Percentiles rank a stretch among this genome's conserved stretches.
These are phyloP conservation scores for Penicillium ochrochloron DNA, from an alignment of 495 filamentous ascomycete genomes.

Conservation along the genomic window DNA sequence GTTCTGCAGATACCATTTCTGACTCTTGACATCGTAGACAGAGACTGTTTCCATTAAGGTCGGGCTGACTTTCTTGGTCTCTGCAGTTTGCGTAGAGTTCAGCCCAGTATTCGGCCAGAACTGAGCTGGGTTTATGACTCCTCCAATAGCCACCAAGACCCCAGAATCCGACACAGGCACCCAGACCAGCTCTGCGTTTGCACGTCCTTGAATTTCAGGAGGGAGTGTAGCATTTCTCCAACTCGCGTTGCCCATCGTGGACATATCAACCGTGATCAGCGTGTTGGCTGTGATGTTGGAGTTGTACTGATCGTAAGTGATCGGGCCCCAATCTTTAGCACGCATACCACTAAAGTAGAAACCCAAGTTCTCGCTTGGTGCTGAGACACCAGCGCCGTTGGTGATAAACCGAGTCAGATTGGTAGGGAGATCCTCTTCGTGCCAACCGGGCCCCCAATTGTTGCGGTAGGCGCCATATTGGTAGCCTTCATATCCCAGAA, in stretches of 20 bases:
- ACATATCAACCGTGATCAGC: constrained; percentile 67
- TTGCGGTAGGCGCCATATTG: constrained; percentile 48
- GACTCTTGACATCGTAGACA: constrained; percentile 68
- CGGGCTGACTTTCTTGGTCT: constrained; percentile 58
- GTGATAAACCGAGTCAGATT: constrained; percentile 66
- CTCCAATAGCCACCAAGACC: constrained; percentile 68
- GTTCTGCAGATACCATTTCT: constrained; percentile 59
- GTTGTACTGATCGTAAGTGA: constrained; percentile 44
- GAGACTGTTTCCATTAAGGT: constrained; percentile 66
- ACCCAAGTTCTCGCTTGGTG: constrained; percentile 71
- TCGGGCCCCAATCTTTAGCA: constrained; percentile 47
- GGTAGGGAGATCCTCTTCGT: constrained; percentile 38
- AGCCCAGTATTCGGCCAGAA: constrained; percentile 18
- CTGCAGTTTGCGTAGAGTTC: constrained; percentile 39
- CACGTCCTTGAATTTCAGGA: constrained; percentile 53
- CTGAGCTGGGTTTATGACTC: constrained; percentile 60
- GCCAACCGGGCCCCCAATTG: constrained; percentile 48
- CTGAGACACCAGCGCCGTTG: constrained; percentile 64
- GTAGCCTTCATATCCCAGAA: constrained; percentile 52
- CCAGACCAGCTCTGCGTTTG: constrained; percentile 70
- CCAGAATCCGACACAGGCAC: constrained; percentile 67
- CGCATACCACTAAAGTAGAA: constrained; percentile 74
- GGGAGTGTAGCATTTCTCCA: constrained; percentile 65
- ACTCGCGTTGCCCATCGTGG: constrained; percentile 44
- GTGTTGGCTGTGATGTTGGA: constrained; percentile 40